phyloP scores from a whole-genome alignment of 371 early-diverging fungal genomes.

The Batrachochytrium dendrobatidis region DNA sequence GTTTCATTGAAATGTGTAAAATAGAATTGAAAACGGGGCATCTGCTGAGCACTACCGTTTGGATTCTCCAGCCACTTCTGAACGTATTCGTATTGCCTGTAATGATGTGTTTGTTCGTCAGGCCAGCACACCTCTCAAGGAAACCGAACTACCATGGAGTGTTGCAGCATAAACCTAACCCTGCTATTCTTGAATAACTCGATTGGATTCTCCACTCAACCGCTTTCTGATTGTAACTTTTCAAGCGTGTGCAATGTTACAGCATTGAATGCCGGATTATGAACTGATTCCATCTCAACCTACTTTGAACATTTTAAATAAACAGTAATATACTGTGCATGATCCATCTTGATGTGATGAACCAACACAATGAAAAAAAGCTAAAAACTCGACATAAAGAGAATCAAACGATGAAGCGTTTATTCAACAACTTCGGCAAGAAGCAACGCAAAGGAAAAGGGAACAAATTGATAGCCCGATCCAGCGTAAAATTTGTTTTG shows the following conservation, averaged over 20 bases:
- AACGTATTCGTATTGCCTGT: slow-evolving; percentile 58
- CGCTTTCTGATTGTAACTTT: too few relatives aligned
- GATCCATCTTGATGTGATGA: too few relatives aligned
- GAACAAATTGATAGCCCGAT: slow-evolving; percentile 72
- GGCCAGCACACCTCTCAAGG: slow-evolving; percentile 15
- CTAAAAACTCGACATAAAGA: too few relatives aligned
- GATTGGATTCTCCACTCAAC: too few relatives aligned
- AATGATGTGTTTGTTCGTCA: slow-evolving; percentile 41
- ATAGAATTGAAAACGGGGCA: slow-evolving; percentile 27
- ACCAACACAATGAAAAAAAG: too few relatives aligned
- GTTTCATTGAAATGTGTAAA: too few relatives aligned
- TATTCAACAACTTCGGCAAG: slow-evolving; percentile 13
- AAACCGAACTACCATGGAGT: slow-evolving; percentile 27
- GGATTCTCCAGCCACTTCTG: slow-evolving; percentile 63
- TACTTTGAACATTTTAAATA: too few relatives aligned
- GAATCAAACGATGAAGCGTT: too few relatives aligned
- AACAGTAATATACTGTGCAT: too few relatives aligned
- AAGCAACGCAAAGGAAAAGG: slow-evolving; percentile 60
- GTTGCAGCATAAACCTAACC: slow-evolving; percentile 17
- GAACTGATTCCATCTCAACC: too few relatives aligned
- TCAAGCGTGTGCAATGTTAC: too few relatives aligned
- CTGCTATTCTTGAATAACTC: slow-evolving; percentile 10
- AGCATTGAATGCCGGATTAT: too few relatives aligned
- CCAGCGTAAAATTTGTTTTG: slow-evolving; percentile 97
- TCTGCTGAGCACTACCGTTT: slow-evolving; percentile 39